These are phyloP conservation scores for Trametes sp. DNA, from an alignment of 1,284 basidiomycete genomes.

Conservation along the genomic window DNA sequence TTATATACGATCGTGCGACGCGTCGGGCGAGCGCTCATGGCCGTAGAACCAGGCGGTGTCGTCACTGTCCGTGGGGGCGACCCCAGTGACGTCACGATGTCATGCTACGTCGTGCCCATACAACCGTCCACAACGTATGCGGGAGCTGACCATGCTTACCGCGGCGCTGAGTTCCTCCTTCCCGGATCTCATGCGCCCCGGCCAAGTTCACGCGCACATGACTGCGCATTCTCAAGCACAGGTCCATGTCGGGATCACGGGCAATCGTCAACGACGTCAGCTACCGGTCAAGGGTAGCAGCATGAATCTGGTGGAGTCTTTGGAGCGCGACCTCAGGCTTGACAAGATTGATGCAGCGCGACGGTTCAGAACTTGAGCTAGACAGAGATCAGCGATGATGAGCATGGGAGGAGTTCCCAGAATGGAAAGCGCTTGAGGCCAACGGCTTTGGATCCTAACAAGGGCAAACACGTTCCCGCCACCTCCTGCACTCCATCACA, in stretches of 20 bases:
- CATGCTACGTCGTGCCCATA: neutral
- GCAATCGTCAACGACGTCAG: too few species aligned
- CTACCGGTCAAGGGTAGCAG: too few species aligned
- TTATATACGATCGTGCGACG: constrained; percentile 20
- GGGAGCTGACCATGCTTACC: neutral
- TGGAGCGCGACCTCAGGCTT: too few species aligned
- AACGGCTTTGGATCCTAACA: constrained; percentile 2
- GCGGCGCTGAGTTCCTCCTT: too few species aligned
- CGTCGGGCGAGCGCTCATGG: constrained; percentile 1
- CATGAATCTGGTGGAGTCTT: too few species aligned
- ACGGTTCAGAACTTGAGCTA: too few species aligned
- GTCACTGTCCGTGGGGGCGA: constrained; percentile 15
- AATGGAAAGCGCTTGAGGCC: neutral
- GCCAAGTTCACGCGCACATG: neutral
- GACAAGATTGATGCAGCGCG: too few species aligned
- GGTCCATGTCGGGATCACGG: too few species aligned
- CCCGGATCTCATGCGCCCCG: neutral
- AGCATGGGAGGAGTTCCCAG: neutral
- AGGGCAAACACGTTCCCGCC: neutral
- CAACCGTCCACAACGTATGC: neutral
- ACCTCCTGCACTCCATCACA: neutral
- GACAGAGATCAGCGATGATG: too few species aligned
- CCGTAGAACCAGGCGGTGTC: constrained; percentile 11
- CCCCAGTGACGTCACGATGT: constrained; percentile 20
- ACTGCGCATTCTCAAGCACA: too few species aligned